These are phyloP conservation scores for Anthostomella pinea DNA, from an alignment of 2,329 filamentous ascomycete genomes.

Conservation along the genomic window DNA sequence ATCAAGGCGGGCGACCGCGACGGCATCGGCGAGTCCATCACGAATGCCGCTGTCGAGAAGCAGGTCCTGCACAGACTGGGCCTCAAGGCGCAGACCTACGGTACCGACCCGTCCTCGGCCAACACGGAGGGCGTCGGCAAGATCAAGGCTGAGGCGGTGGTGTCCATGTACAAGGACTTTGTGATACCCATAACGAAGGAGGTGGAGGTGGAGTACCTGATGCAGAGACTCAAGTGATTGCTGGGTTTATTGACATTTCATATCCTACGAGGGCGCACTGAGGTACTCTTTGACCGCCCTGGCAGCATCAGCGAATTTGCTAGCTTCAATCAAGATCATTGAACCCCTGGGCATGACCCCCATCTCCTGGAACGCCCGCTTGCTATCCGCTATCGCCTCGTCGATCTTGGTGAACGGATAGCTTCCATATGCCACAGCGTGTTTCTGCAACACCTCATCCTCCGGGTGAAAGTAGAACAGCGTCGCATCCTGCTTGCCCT, in stretches of 20 bases:
- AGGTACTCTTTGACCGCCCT: slow-evolving; percentile 75
- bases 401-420: slow-evolving; percentile 80
- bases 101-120: slow-evolving; percentile 74
- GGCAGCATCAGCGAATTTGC: slow-evolving; percentile 72
- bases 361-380: slow-evolving; percentile 89
- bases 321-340: slow-evolving; percentile 81
- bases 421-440: slow-evolving; percentile 66
- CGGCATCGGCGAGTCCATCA: slow-evolving; percentile 87
- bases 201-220: slow-evolving; percentile 96
- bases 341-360: slow-evolving; percentile 82
- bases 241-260: slow-evolving; percentile 12
- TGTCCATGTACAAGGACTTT: slow-evolving; percentile 84
- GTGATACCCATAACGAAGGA: slow-evolving; percentile 98
- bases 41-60: slow-evolving; percentile 82
- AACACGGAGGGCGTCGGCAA: slow-evolving; percentile 62
- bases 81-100: slow-evolving; percentile 90
- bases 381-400: slow-evolving; percentile 82
- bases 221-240: slow-evolving; percentile 71
- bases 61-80: slow-evolving; percentile 84
- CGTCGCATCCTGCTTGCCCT: slow-evolving; percentile 60
- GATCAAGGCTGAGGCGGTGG: slow-evolving; percentile 89
- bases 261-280: slow-evolving; percentile 41
- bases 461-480: slow-evolving; percentile 93
- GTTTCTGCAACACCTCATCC: slow-evolving; percentile 81
- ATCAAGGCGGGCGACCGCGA: slow-evolving; percentile 78